Evolutionary conservation across 2,329 filamentous ascomycete species (phyloP), one percentile per base, ranked within the genome.

Genomic region (Penicillium sclerotiorum): DNA sequence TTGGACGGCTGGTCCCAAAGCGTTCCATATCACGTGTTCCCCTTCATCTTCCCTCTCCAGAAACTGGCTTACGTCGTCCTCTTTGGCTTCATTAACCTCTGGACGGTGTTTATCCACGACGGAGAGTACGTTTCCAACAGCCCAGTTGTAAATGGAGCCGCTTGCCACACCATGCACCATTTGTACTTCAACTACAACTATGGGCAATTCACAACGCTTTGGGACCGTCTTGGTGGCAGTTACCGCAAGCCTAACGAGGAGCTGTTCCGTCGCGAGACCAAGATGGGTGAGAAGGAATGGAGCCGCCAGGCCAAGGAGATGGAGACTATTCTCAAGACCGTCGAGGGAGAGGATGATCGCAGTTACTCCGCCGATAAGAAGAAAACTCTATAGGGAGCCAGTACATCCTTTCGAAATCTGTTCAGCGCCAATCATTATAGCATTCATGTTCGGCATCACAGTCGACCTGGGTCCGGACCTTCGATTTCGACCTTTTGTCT

Each of bases 91-190:
- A 89, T 97, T 77, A 95, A 97, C 75, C 84, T 96, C 73, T 97
- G 93, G 93, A 95, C 92, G 32, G 90, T 97, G 63, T 81, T 96
- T 75, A 96, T 97, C 65, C 85, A 97, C 72, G 93, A 97, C 64
- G 93, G 93, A 64, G 93, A 97, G 75, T 96, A 95, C 69, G 83
- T 95, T 13, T 87, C 90, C 65, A 89, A 96, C 74, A 90, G 87
- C 64, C 88, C 90, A n/a, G 72, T 96, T 60, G 85, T 96, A 74
- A 97, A 97, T 69, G 93, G 93, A 44, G 91, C 93, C 11, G 93
- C 93, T n/a, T 96, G 93, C 80, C 93, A 97, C 73, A 90, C 88
- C 27, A 83, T 92, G 79, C 93, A 96, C 73, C 93, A 96, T 69
- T 72, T 90, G 43, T 90, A 89, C 74, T 89, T 89, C 79, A 88